Percentiles rank a stretch among this genome's conserved stretches.
Conservation (phyloP, 2,329 filamentous ascomycete genomes). For the Penicillium sumatraense region DNA sequence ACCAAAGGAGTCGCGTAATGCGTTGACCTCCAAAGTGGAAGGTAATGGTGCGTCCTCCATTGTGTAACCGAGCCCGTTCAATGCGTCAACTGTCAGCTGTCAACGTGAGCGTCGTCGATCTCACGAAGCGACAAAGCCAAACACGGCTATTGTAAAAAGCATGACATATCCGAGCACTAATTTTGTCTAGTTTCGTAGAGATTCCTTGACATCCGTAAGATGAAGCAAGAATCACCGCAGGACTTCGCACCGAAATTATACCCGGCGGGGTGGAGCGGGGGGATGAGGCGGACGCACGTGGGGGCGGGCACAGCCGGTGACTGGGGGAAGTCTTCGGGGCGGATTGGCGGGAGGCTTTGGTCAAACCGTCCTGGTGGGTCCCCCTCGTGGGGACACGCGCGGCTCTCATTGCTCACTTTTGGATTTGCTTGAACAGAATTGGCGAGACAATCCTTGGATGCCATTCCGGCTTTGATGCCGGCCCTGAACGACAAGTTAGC, state of each 20-base stretch:
- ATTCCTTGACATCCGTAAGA: neutral
- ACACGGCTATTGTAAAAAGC: neutral
- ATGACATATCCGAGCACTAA: neutral
- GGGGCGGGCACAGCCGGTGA: conserved; percentile 6
- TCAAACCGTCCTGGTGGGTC: too few relatives aligned
- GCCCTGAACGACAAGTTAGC: neutral
- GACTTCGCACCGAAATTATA: conserved; percentile 24
- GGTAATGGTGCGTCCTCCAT: conserved; percentile 5
- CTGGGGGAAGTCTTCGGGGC: neutral
- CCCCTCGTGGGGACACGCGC: conserved; percentile 1
- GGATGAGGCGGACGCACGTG: conserved; percentile 14
- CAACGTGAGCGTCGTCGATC: too few relatives aligned
- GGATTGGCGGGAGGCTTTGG: neutral
- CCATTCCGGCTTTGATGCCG: neutral
- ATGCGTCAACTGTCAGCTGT: neutral
- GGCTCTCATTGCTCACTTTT: conserved; percentile 6
- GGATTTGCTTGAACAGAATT: neutral
- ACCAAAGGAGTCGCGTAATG: conserved; percentile 40
- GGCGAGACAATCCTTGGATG: neutral
- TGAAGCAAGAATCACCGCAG: conserved; percentile 1
- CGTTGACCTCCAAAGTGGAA: conserved; percentile 6
- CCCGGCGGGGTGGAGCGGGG: neutral
- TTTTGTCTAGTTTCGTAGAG: neutral
- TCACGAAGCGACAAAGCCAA: neutral
- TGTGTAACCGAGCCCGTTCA: neutral